phyloP scores from a whole-genome alignment of 2,329 filamentous ascomycete genomes.

The Colletotrichum lini region DNA sequence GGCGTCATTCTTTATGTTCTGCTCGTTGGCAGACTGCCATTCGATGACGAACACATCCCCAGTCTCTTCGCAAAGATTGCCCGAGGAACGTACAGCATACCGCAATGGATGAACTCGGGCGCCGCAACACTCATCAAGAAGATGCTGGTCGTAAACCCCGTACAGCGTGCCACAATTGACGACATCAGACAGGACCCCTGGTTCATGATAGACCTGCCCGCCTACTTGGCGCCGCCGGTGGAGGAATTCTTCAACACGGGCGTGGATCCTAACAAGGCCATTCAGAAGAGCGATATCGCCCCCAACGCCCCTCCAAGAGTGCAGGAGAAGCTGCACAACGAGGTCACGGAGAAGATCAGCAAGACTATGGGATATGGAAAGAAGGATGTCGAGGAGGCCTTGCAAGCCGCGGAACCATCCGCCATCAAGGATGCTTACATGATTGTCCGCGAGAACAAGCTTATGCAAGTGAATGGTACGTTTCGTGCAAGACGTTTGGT shows the following conservation, averaged over 20 bases:
- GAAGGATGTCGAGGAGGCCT: slow-evolving; percentile 93
- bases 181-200: slow-evolving; percentile 95
- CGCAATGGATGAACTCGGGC: slow-evolving; percentile 89
- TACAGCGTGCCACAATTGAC: slow-evolving; percentile 92
- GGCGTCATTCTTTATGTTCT: slow-evolving; percentile 92
- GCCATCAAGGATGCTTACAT: slow-evolving; percentile 99
- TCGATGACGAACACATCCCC: slow-evolving; percentile 98
- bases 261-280: slow-evolving; percentile 93
- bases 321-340: slow-evolving; percentile 90
- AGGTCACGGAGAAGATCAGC: slow-evolving; percentile 94
- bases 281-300: slow-evolving; percentile 85
- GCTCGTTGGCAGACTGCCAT: slow-evolving; percentile 86
- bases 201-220: slow-evolving; percentile 89
- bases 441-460: slow-evolving; percentile 96
- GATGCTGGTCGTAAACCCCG: slow-evolving; percentile 96
- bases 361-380: slow-evolving; percentile 98
- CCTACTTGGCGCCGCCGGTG: slow-evolving; percentile 87
- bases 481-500: not conserved
- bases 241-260: slow-evolving; percentile 96
- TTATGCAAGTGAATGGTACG: slow-evolving; percentile 93
- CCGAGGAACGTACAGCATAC: slow-evolving; percentile 92
- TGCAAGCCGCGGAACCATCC: slow-evolving; percentile 92
- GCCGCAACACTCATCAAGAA: slow-evolving; percentile 87
- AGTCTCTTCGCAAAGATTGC: slow-evolving; percentile 98
- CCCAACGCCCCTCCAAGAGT: slow-evolving; percentile 83